Percentiles rank a stretch among this genome's conserved stretches.
phyloP scores from a whole-genome alignment of 176 grass and related monocot species.

The Dactylis glomerata region DNA sequence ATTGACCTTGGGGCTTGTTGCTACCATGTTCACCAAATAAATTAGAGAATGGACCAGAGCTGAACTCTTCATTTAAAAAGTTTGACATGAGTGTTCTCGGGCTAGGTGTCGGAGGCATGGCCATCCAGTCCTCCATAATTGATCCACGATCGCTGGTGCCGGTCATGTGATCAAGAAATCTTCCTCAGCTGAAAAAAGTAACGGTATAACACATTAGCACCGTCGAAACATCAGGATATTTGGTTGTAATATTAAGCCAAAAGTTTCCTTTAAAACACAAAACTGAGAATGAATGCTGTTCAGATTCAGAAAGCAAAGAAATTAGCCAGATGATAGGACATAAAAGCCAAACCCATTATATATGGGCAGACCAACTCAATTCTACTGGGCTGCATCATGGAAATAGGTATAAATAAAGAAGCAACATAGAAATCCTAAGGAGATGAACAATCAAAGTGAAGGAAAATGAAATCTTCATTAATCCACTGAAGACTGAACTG shows the following conservation, averaged over 20 bases:
- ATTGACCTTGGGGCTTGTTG: constrained; percentile 22
- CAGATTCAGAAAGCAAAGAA: not conserved
- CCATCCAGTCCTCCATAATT: constrained; percentile 70
- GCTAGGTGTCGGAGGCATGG: constrained; percentile 53
- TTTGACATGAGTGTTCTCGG: constrained; percentile 68
- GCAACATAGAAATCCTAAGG: not conserved
- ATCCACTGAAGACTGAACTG: constrained; percentile 14
- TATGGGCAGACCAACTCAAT: not conserved
- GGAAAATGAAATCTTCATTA: not conserved
- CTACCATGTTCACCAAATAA: constrained; percentile 44
- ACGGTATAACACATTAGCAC: constrained; percentile 9
- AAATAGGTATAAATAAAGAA: not conserved
- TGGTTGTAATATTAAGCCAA: not conserved
- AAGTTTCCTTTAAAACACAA: not conserved
- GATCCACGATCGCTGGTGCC: constrained; percentile 42
- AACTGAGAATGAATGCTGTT: not conserved
- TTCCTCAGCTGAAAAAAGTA: constrained; percentile 29
- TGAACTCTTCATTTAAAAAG: constrained; percentile 79
- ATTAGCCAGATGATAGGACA: not conserved
- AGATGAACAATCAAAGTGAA: not conserved
- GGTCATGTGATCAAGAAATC: constrained; percentile 23
- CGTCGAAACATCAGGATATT: not conserved
- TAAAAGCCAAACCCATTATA: not conserved
- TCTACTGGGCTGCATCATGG: not conserved
- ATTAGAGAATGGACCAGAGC: constrained; percentile 42